phyloP scores from a whole-genome alignment of 2,329 filamentous ascomycete genomes.

The Achaetomium macrosporum region DNA sequence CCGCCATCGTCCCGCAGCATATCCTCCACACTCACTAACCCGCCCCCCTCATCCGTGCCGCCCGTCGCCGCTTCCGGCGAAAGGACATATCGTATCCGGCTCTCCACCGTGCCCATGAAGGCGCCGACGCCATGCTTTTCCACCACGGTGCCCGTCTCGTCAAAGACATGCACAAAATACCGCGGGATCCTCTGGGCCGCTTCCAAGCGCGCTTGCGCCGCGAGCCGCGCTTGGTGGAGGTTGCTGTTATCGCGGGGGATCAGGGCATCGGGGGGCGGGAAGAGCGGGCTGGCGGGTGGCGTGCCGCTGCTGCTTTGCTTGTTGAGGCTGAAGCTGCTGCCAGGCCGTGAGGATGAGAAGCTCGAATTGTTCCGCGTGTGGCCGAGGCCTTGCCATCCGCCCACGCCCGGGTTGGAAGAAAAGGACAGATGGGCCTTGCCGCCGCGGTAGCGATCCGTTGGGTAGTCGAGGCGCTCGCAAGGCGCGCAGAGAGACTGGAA shows the following conservation, averaged over 20 bases:
- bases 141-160: constrained; percentile 45
- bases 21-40: constrained; percentile 48
- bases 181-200: constrained; percentile 47
- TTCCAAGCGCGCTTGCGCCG: constrained; percentile 61
- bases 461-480: constrained; percentile 46
- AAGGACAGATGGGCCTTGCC: not conserved
- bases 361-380: constrained; percentile 17
- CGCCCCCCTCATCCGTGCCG: constrained; percentile 50
- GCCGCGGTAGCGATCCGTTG: constrained; percentile 42
- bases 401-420: not conserved
- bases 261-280: constrained; percentile 14
- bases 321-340: constrained; percentile 2
- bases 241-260: constrained; percentile 35
- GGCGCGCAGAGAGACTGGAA: constrained; percentile 66
- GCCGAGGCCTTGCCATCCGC: constrained; percentile 4
- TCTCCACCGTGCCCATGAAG: constrained; percentile 56
- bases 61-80: constrained; percentile 51
- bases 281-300: constrained; percentile 11
- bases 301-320: not conserved
- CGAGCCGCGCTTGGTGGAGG: constrained; percentile 49
- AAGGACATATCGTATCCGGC: constrained; percentile 55
- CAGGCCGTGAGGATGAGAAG: constrained; percentile 12
- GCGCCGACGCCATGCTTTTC: constrained; percentile 52
- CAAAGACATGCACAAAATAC: constrained; percentile 53
- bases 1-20: constrained; percentile 44